Base-by-base conservation (phyloP, 345 rosid species). In the Gossypium herbaceum region DNA sequence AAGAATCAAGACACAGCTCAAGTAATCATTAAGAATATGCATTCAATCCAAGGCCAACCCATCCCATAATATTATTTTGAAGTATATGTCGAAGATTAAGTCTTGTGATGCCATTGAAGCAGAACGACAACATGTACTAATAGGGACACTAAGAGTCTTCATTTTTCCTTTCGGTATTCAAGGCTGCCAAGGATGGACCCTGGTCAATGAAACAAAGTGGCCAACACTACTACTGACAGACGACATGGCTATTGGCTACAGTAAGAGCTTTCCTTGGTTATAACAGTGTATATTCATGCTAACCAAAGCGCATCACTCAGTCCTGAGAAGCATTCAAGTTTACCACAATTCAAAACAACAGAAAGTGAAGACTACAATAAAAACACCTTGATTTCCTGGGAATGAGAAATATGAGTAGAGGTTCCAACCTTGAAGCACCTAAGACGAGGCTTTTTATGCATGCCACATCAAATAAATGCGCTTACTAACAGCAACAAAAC, bases 401-500 rank as follows among this genome's bases (percentile, higher is more conserved):
- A 67, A 12, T 7, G 39, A 22, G 71, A 20, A 22, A 47, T 15
- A 22, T 45, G 34, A 67, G 9, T 20, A 66, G 29, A 62, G 34
- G 39, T 41, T 45, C 54, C 34, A 45, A 45, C 54, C n/a, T 67
- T 45, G 13, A 22, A 45, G 16, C 48, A 44, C 15, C 71, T 11
- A 44, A 65, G 7, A 45, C 20, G 52, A 45, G 71, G 71, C 71
- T 67, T 44, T 48, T 50, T 27, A 68, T 10, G 41, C 59, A 68
- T 68, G 73, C 16, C 44, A 68, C 43, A 24, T n/a, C 8, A 34
- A 1, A 22, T 41, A 25, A 50, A 69, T 69, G 15, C 4, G 56
- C 72, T 48, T 68, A 48, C 58, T 68, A 68, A 43, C 3, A 68
- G 58, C 72, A 48, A 68, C 11, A 16, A 48, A 25, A 68, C 2